Percentiles rank a stretch among this genome's conserved stretches.
phyloP scores from a whole-genome alignment of 495 filamentous ascomycete species.

The Neurospora africana region DNA sequence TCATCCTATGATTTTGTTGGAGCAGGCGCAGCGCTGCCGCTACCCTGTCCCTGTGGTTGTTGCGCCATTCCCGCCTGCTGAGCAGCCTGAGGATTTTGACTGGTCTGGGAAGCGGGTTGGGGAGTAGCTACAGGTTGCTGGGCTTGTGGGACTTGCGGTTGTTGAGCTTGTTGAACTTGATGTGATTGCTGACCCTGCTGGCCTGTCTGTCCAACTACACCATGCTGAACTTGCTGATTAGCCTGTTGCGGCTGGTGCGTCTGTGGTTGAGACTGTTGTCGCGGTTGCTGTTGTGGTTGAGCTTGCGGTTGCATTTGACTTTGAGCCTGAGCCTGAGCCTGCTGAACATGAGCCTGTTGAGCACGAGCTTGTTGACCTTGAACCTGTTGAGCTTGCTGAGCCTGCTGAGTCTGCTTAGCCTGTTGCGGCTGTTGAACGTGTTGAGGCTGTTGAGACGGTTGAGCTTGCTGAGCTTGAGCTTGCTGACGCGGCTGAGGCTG shows the following conservation, averaged over 20 bases:
- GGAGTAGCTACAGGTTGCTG: conserved; percentile 7
- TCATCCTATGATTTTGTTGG: conserved; percentile 10
- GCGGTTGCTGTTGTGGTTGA: background rate
- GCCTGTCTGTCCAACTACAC: background rate
- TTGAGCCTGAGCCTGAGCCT: background rate
- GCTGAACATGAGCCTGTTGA: background rate
- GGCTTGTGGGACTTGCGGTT: conserved; percentile 12
- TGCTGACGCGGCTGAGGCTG: background rate
- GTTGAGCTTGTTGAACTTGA: conserved; percentile 9
- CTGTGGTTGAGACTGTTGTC: conserved; percentile 1
- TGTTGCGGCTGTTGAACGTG: background rate
- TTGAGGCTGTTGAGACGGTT: background rate
- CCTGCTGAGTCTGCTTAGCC: background rate
- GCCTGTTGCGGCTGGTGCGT: conserved; percentile 11
- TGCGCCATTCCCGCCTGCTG: conserved; percentile 7
- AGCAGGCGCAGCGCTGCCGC: conserved; percentile 32
- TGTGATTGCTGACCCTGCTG: conserved; percentile 3
- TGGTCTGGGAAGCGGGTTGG: background rate
- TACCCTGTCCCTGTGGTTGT: conserved; percentile 31
- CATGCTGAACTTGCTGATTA: conserved; percentile 8
- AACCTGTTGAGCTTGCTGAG: background rate
- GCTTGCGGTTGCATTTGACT: background rate
- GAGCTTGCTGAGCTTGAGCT: background rate
- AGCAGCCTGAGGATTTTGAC: background rate
- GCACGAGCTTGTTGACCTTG: background rate